phyloP scores from a whole-genome alignment of 805 yeast species.

The Pichia membranifaciens region DNA sequence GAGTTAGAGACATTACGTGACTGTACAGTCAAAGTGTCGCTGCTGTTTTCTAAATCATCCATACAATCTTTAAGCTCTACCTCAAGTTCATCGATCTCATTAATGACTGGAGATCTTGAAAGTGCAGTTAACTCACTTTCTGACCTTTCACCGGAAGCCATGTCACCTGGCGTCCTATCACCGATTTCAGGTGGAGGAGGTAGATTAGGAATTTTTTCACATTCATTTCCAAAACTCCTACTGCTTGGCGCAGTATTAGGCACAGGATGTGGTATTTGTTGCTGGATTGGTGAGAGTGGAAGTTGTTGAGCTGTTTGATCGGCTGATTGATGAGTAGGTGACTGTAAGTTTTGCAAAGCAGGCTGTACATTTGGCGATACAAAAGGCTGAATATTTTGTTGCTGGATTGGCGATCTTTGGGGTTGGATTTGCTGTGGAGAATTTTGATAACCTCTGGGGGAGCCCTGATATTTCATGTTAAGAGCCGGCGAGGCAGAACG shows the following conservation, averaged over 20 bases:
- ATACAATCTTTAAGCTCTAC: neutral
- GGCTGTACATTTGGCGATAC: no score
- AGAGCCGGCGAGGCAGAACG: neutral
- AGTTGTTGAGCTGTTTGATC: neutral
- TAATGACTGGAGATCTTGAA: neutral
- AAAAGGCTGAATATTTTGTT: no score
- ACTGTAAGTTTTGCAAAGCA: no score
- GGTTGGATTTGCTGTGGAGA: no score
- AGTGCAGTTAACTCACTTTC: neutral
- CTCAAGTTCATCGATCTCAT: neutral
- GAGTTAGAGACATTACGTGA: neutral
- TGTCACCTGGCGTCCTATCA: no score
- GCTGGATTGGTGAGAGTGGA: conserved; percentile 4
- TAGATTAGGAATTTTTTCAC: neutral
- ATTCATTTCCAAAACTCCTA: no score
- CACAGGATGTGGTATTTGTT: no score
- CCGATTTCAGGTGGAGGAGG: neutral
- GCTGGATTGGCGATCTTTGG: neutral
- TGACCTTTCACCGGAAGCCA: neutral
- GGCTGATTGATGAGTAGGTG: no score
- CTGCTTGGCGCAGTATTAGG: no score
- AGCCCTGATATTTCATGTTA: neutral
- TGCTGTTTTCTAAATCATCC: neutral
- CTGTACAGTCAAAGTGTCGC: neutral
- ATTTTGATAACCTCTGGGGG: no score